Evolutionary conservation across 345 rosid species (phyloP).

Genomic region (Lenwebbia sp.): DNA sequence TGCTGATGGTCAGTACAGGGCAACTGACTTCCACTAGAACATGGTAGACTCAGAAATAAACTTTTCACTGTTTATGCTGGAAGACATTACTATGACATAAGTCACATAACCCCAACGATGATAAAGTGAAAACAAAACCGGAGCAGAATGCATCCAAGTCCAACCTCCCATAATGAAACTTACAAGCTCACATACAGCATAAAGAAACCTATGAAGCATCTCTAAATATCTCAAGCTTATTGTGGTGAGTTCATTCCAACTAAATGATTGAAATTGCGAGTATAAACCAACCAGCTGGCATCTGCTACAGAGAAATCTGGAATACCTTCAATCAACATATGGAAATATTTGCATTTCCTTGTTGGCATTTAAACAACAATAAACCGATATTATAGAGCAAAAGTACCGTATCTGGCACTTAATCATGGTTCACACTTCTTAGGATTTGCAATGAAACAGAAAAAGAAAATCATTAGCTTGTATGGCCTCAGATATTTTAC

Average conservation of each 20-base stretch:
- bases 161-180: not conserved
- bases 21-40: not conserved
- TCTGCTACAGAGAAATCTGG: not conserved
- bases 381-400: not conserved
- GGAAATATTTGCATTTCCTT: not conserved
- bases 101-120: not conserved
- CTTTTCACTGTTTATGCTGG: not conserved
- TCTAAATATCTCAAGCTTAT: not conserved
- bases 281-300: not conserved
- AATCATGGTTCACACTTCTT: not conserved
- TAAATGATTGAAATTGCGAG: not conserved
- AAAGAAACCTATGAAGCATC: not conserved
- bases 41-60: not conserved
- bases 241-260: not conserved
- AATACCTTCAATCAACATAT: not conserved
- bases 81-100: not conserved
- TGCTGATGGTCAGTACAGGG: not conserved
- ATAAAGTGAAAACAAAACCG: not conserved
- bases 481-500: not conserved
- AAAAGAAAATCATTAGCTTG: not conserved
- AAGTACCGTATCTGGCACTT: not conserved
- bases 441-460: not conserved
- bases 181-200: not conserved
- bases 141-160: not conserved
- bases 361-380: not conserved